These are phyloP conservation scores for Wallemia hederae DNA, from an alignment of 1,284 basidiomycete species.

Conservation along the genomic window DNA sequence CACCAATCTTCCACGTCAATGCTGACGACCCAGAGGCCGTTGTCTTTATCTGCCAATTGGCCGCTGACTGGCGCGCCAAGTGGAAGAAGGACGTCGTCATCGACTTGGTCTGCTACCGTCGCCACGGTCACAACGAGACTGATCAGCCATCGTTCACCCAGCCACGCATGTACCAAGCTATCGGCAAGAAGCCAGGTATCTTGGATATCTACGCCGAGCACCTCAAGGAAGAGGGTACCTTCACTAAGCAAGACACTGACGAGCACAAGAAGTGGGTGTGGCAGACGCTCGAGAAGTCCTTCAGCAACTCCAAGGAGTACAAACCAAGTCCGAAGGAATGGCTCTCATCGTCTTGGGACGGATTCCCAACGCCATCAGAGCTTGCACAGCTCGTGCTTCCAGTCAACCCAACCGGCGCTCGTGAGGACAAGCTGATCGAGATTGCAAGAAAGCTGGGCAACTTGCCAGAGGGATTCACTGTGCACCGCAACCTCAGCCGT, in stretches of 20 bases:
- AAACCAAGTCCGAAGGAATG: conserved; percentile 78
- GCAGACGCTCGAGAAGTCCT: conserved; percentile 89
- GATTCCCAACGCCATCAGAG: conserved; percentile 90
- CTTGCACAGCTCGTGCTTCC: conserved; percentile 76
- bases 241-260: conserved; percentile 85
- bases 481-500: conserved; percentile 78
- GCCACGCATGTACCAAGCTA: conserved; percentile 94
- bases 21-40: conserved; percentile 96
- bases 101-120: conserved; percentile 95
- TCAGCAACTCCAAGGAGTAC: conserved; percentile 72
- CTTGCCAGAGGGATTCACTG: conserved; percentile 56
- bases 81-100: conserved; percentile 98
- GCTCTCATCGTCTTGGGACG: conserved; percentile 93
- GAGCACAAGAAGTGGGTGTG: conserved; percentile 99
- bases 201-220: conserved; percentile 65
- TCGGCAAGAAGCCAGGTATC: conserved; percentile 74
- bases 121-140: conserved; percentile 96
- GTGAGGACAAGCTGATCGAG: conserved; percentile 45
- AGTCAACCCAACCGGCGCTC: conserved; percentile 55
- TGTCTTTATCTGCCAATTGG: conserved; percentile 89
- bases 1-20: conserved; percentile 99
- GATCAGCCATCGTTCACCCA: conserved; percentile 98
- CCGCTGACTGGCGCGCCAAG: conserved; percentile 91
- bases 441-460: conserved; percentile 62
- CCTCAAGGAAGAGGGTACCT: conserved; percentile 69